Evolutionary conservation across 805 yeast genomes (phyloP).

Genomic region (Monosporozyma solicola): DNA sequence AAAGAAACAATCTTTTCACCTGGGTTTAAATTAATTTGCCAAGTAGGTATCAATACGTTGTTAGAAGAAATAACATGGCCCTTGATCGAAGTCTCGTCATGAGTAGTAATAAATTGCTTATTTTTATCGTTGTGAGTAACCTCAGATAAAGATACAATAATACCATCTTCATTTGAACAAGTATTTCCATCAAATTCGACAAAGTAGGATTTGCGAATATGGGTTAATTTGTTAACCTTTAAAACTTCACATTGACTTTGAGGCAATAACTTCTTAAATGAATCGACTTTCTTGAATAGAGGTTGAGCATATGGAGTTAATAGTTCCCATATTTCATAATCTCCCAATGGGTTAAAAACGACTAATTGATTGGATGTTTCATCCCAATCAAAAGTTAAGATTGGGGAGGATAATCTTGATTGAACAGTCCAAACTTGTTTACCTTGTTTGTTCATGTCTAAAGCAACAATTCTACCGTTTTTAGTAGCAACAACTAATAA

Average conservation of each 20-base stretch:
- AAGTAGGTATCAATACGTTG: slow-evolving; percentile 27
- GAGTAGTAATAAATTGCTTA: slow-evolving; percentile 15
- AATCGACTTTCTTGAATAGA: not conserved
- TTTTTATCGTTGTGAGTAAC: slow-evolving; percentile 3
- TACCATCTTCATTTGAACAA: slow-evolving; percentile 6
- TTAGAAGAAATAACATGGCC: slow-evolving; percentile 21
- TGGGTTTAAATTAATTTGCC: slow-evolving; percentile 28
- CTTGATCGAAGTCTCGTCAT: slow-evolving; percentile 13
- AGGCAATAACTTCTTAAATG: not conserved
- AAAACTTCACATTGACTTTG: not conserved
- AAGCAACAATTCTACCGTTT: slow-evolving; percentile 36
- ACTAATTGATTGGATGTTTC: slow-evolving; percentile 11
- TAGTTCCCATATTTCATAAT: not conserved
- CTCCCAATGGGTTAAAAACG: slow-evolving; percentile 27
- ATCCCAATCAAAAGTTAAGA: slow-evolving; percentile 18
- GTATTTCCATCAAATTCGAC: slow-evolving; percentile 6
- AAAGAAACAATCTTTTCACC: slow-evolving; percentile 34
- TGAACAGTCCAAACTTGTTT: slow-evolving; percentile 33
- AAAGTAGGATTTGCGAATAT: slow-evolving; percentile 7
- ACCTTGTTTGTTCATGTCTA: slow-evolving; percentile 35
- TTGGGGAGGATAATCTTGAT: slow-evolving; percentile 12
- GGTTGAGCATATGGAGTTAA: slow-evolving; percentile 4
- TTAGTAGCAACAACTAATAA: slow-evolving; percentile 34
- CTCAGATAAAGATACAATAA: slow-evolving; percentile 7
- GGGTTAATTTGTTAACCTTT: slow-evolving; percentile 4